Conservation (phyloP, 257 asterid genomes). For the Forsythia suspensa region DNA sequence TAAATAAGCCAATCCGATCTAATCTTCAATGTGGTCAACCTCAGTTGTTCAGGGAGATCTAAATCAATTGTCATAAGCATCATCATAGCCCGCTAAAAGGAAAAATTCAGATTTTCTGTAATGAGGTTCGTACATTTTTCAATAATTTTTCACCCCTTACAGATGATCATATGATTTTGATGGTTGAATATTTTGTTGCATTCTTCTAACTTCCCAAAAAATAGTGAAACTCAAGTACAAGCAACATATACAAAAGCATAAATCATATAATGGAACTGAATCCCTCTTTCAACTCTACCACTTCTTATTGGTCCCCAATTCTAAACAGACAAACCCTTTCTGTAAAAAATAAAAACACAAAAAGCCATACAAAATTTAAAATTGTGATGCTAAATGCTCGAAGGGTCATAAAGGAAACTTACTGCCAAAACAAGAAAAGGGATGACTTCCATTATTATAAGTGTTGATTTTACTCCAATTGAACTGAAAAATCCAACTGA, state of each 20-base stretch:
- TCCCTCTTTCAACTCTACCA: too few species aligned
- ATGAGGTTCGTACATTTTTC: too few species aligned
- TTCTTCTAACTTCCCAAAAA: not conserved
- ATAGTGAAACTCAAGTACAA: not conserved
- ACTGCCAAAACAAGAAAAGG: slow-evolving; percentile 98
- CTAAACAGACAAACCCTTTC: too few species aligned
- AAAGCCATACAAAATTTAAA: not conserved
- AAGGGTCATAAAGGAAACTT: slow-evolving; percentile 40
- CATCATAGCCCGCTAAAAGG: too few species aligned
- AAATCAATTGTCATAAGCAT: too few species aligned
- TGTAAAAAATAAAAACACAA: too few species aligned
- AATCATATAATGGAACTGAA: not conserved
- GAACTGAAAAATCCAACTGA: slow-evolving; percentile 97
- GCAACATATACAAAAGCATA: not conserved
- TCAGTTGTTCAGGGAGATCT: too few species aligned
- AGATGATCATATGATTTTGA: not conserved
- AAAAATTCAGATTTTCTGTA: too few species aligned
- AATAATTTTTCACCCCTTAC: too few species aligned
- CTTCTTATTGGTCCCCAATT: too few species aligned
- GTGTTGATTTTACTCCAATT: slow-evolving; percentile 90
- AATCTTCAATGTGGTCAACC: too few species aligned
- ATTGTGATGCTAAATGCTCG: slow-evolving; percentile 2
- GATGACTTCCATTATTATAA: slow-evolving; percentile 98
- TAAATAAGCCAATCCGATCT: too few species aligned
- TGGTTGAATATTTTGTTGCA: not conserved